Percentiles rank a stretch among this genome's conserved stretches.
Conservation (phyloP, 345 rosid species). For the Punica granatum region DNA sequence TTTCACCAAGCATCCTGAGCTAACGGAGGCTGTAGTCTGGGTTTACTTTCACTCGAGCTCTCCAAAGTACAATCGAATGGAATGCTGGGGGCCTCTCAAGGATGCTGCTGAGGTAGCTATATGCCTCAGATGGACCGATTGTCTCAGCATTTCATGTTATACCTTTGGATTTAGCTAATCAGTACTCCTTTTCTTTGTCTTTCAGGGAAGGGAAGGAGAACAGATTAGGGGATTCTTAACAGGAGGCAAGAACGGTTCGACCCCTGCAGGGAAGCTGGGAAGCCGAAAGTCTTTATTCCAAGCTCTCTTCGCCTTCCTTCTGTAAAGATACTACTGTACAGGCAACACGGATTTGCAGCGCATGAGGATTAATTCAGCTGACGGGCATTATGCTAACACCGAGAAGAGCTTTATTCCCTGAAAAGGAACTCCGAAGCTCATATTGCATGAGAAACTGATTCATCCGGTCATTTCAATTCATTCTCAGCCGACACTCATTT, state of each 20-base stretch:
- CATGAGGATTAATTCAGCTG: background rate
- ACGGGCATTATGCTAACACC: background rate
- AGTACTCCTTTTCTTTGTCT: background rate
- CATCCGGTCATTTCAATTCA: constrained; percentile 14
- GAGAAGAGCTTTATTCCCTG: background rate
- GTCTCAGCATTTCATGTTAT: background rate
- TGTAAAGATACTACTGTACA: constrained; percentile 26
- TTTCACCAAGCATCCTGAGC: constrained; percentile 61
- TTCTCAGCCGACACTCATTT: constrained; percentile 12
- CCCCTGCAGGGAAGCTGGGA: constrained; percentile 27
- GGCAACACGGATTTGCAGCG: constrained; percentile 3
- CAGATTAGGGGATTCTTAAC: constrained; percentile 35
- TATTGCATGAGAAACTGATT: constrained; percentile 14
- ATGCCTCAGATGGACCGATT: background rate
- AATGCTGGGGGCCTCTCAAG: constrained; percentile 81
- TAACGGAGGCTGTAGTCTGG: constrained; percentile 61
- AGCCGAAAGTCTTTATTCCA: constrained; percentile 58
- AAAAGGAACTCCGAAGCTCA: constrained; percentile 8
- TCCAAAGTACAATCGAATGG: constrained; percentile 56
- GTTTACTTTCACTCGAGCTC: constrained; percentile 82
- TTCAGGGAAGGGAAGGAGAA: constrained; percentile 43
- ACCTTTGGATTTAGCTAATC: background rate
- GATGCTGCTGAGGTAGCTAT: constrained; percentile 59
- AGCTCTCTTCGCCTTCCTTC: constrained; percentile 70
- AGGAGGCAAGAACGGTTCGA: constrained; percentile 20